phyloP scores from a whole-genome alignment of 768 basidiomycete species.

The Termitomyces sp. region DNA sequence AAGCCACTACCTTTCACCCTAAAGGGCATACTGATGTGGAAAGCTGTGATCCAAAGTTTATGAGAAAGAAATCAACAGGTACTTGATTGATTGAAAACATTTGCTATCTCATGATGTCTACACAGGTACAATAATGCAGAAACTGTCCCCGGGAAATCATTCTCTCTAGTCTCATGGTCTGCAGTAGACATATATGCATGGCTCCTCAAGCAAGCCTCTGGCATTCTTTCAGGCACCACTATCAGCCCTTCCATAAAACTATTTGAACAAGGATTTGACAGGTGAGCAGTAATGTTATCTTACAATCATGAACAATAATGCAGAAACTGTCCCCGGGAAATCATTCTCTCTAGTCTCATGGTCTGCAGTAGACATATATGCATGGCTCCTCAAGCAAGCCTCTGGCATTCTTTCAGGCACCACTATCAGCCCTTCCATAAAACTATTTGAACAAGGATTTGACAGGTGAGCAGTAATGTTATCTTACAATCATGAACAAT shows the following conservation, averaged over 20 bases:
- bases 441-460: constrained; percentile 11
- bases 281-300: not conserved
- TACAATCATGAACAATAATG: too few relatives aligned
- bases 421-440: not conserved
- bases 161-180: not conserved
- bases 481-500: not conserved
- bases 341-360: not conserved
- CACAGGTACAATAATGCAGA: constrained; percentile 6
- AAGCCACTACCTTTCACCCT: constrained; percentile 40
- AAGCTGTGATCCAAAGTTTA: constrained; percentile 35
- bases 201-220: constrained; percentile 3
- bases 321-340: not conserved
- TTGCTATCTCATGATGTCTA: not conserved
- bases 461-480: not conserved
- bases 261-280: constrained; percentile 12
- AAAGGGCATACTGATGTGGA: constrained; percentile 44
- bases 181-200: not conserved
- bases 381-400: constrained; percentile 7
- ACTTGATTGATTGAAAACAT: not conserved
- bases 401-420: not conserved
- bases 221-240: not conserved
- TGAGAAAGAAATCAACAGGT: constrained; percentile 35
- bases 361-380: not conserved
- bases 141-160: not conserved
- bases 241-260: not conserved